Evolutionary conservation across 345 rosid species (phyloP), one percentile per base, ranked within the genome.

Genomic region (Physaria fendleri): DNA sequence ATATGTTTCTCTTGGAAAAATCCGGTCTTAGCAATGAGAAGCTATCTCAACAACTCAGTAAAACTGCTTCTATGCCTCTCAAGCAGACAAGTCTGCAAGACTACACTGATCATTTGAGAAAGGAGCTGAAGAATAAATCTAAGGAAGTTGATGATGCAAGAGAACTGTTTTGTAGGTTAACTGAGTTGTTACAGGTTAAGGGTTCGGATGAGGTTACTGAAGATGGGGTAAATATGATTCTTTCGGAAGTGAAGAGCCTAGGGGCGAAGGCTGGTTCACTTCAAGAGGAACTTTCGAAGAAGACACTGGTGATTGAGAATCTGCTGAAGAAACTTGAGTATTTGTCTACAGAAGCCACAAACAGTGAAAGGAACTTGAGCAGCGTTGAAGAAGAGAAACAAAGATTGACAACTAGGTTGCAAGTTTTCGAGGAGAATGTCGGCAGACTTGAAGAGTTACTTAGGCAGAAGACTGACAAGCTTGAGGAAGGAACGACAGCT

Each of bases 1-100:
- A 88, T 73, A 77, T 39, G 17, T 93, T 28, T 62, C 87, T 93
- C 48, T 56, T 72, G 25, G 38, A 63, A 61, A 84, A 56, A 79
- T 61, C 13, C 15, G 88, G 85, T 32, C 80, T 82, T 61, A 71
- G 82, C 21, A 79, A 70, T 67, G 82, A 49, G 12, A 78, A 73
- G 56, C 59, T 50, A 33, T 9, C 37, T 17, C 39, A 40, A 52
- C 78, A 75, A 18, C 62, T 65, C 14, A 74, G 64, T 22, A 78
- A 65, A 43, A 46, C 53, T 59, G 51, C 20, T 27, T 44, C 45
- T 17, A 56, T 49, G 39, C 59, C 78, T 65, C 41, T n/a, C n/a
- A n/a, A n/a, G n/a, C n/a, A n/a, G 15, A 66, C 52, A 42, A 68
- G 23, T 54, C 76, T 68, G 28, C 71, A 69, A 50, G 34, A 20